Percentiles rank a stretch among this genome's conserved stretches.
Conservation (phyloP, 2,329 filamentous ascomycete genomes). For the Xylaria polymorpha region DNA sequence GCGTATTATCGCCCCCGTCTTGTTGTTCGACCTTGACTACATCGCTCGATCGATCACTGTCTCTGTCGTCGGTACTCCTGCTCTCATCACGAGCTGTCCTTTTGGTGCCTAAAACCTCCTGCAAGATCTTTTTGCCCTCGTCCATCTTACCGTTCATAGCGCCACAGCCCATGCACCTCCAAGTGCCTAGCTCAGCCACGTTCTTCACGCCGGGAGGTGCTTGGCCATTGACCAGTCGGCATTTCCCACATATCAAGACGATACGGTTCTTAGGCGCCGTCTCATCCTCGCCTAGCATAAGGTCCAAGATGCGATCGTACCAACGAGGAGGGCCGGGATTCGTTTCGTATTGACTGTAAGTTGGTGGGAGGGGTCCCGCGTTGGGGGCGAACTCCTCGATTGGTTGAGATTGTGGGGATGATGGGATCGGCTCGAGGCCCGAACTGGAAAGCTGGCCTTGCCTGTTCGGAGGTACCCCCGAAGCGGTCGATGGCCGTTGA, state of each 20-base stretch:
- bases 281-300: constrained; percentile 94
- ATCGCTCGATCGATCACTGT: constrained; percentile 43
- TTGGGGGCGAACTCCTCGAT: constrained; percentile 46
- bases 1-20: constrained; percentile 39
- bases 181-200: constrained; percentile 82
- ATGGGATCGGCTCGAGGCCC: constrained; percentile 41
- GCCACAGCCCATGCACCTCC: constrained; percentile 90
- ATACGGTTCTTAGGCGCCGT: constrained; percentile 90
- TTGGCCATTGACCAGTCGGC: constrained; percentile 92
- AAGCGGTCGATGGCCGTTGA: constrained; percentile 54
- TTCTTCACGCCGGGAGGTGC: constrained; percentile 86
- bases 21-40: constrained; percentile 41
- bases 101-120: constrained; percentile 64
- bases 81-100: constrained; percentile 31
- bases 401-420: constrained; percentile 44
- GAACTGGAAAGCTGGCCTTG: constrained; percentile 36
- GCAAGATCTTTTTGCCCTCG: constrained; percentile 78
- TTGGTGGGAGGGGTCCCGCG: constrained; percentile 45
- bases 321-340: constrained; percentile 68
- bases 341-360: constrained; percentile 52
- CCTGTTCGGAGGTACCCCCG: constrained; percentile 48
- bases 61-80: constrained; percentile 39
- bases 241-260: constrained; percentile 83
- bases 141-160: constrained; percentile 84
- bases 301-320: constrained; percentile 95